A percentile compares a stretch with the other conserved stretches of the same genome.
Evolutionary conservation across 1,284 basidiomycete genomes (phyloP).

Genomic region (Pseudozyma sp.): DNA sequence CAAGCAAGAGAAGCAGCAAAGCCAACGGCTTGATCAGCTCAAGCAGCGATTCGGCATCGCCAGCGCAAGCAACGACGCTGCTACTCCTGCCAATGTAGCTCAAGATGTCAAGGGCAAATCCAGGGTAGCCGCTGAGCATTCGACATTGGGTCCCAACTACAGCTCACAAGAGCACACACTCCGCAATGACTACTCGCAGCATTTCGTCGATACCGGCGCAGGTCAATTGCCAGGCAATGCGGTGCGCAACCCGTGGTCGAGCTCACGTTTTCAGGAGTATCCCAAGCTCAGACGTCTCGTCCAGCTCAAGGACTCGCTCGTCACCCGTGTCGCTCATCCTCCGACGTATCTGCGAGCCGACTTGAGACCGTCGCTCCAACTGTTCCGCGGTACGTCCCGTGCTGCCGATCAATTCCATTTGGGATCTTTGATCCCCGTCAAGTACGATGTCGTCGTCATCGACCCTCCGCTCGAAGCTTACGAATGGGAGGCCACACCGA

Average conservation of each 20-base stretch:
- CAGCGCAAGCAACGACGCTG: constrained; percentile 7
- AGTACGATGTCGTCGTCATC: constrained; percentile 93
- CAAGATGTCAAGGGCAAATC: constrained; percentile 17
- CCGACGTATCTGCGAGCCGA: constrained; percentile 60
- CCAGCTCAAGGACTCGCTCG: constrained; percentile 56
- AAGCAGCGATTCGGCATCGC: background rate
- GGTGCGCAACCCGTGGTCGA: constrained; percentile 66
- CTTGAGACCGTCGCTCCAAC: constrained; percentile 37
- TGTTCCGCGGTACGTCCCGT: constrained; percentile 27
- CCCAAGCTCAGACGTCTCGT: constrained; percentile 61
- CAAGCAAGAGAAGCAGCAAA: constrained; percentile 12
- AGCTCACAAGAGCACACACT: constrained; percentile 89
- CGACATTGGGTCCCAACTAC: constrained; percentile 39
- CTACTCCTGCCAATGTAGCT: background rate
- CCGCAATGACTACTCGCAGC: constrained; percentile 90
- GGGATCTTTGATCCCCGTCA: constrained; percentile 71
- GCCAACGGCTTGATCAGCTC: constrained; percentile 11
- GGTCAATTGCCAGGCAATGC: constrained; percentile 59
- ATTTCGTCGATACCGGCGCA: constrained; percentile 78
- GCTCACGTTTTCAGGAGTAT: constrained; percentile 87
- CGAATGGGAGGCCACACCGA: constrained; percentile 51
- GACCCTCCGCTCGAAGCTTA: constrained; percentile 80
- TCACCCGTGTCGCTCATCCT: constrained; percentile 48
- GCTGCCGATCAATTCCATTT: constrained; percentile 45
- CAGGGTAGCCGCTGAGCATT: constrained; percentile 2